Percentiles rank a stretch among this genome's conserved stretches.
Conservation (phyloP, 495 filamentous ascomycete species). For the Annulohypoxylon bovei region DNA sequence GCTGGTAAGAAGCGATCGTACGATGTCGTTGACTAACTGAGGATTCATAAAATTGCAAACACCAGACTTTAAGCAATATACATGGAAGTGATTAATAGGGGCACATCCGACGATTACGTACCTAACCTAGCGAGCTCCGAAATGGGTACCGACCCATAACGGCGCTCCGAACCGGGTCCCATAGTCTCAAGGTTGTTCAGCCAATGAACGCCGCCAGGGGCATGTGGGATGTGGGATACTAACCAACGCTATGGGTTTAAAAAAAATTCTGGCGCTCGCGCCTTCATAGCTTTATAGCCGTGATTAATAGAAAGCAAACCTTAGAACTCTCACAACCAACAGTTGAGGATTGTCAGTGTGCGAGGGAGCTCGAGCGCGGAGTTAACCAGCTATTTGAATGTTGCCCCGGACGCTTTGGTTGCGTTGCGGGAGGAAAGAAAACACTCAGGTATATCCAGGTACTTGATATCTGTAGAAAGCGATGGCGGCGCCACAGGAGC, state of each 20-base stretch:
- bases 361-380: not conserved
- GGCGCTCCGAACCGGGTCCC: not conserved
- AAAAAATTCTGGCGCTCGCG: not conserved
- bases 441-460: not conserved
- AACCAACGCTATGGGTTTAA: constrained; percentile 1
- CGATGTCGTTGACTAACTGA: not conserved
- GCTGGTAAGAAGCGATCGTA: not conserved
- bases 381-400: not conserved
- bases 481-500: constrained; percentile 16
- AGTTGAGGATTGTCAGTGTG: constrained; percentile 4
- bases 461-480: not conserved
- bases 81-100: not conserved
- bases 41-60: not conserved
- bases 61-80: not conserved
- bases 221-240: constrained; percentile 13
- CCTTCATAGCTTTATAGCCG: not conserved
- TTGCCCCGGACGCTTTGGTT: not conserved
- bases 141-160: not conserved
- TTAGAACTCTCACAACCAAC: not conserved
- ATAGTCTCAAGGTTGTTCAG: not conserved
- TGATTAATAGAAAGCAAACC: constrained; percentile 1
- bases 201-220: not conserved
- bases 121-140: not conserved
- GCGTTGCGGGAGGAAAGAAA: not conserved
- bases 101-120: not conserved